Conservation (phyloP, 202 grass and related monocot genomes). For the Bolboschoenoplectus hybrid region DNA sequence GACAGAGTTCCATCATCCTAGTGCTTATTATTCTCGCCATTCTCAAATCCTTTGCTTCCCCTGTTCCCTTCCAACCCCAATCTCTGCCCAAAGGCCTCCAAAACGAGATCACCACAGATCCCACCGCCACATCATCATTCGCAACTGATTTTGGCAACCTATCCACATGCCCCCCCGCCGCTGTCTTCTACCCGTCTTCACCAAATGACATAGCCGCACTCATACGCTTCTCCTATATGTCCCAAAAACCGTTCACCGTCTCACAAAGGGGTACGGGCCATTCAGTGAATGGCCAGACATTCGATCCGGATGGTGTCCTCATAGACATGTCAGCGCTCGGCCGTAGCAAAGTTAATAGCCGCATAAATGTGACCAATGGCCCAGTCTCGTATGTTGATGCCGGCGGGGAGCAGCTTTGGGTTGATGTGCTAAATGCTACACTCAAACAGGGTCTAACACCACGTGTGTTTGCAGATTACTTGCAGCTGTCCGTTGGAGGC, state of each 20-base stretch:
- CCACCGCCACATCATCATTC: conserved; percentile 29
- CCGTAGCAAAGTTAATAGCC: background rate
- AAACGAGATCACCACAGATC: conserved; percentile 24
- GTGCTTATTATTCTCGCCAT: background rate
- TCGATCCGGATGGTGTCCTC: conserved; percentile 50
- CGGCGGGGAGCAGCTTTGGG: conserved; percentile 72
- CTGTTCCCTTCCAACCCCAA: background rate
- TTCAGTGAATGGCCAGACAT: conserved; percentile 61
- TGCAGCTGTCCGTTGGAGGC: conserved; percentile 63
- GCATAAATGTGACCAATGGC: conserved; percentile 55
- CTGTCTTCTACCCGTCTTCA: conserved; percentile 62
- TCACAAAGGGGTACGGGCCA: conserved; percentile 64
- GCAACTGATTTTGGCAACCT: conserved; percentile 69
- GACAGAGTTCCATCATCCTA: background rate
- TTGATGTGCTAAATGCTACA: conserved; percentile 57
- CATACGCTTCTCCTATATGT: conserved; percentile 37
- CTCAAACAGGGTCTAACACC: conserved; percentile 59
- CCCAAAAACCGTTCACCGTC: conserved; percentile 40
- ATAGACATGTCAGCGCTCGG: conserved; percentile 55
- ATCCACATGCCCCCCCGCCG: conserved; percentile 45
- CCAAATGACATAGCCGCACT: conserved; percentile 48
- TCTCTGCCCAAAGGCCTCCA: background rate
- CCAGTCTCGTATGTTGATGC: conserved; percentile 54
- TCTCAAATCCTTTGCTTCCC: conserved; percentile 1
- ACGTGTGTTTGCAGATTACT: conserved; percentile 59